phyloP scores from a whole-genome alignment of 139 green algal species.

The Trebouxia sp. region DNA sequence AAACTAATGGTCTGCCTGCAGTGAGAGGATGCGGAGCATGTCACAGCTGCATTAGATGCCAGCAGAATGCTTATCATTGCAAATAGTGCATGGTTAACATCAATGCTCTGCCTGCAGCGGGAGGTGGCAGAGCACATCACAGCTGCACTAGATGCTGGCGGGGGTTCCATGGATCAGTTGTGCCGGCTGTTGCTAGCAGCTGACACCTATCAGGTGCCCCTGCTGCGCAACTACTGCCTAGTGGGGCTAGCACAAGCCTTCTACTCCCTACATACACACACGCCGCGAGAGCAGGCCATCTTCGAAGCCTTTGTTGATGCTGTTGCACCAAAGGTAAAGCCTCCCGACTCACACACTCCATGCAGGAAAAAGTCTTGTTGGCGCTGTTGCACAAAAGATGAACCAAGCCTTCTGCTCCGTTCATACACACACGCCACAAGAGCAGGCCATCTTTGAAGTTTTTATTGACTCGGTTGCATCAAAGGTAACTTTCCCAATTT shows the following conservation, averaged over 20 bases:
- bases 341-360: too few species aligned
- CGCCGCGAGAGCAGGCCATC: neutral
- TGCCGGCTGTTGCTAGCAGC: constrained; percentile 36
- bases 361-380: too few species aligned
- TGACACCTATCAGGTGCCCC: constrained; percentile 23
- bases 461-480: too few species aligned
- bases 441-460: too few species aligned
- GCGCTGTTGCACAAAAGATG: neutral
- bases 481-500: too few species aligned
- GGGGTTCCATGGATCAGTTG: constrained; percentile 28
- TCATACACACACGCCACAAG: too few species aligned
- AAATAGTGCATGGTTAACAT: neutral
- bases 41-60: neutral
- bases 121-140: constrained; percentile 33
- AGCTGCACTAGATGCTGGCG: neutral
- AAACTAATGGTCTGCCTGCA: too few species aligned
- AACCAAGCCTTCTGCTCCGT: neutral
- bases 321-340: constrained; percentile 29
- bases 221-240: constrained; percentile 35
- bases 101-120: constrained; percentile 26
- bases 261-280: neutral
- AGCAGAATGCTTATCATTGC: neutral
- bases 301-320: constrained; percentile 35
- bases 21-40: too few species aligned
- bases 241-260: constrained; percentile 22